Evolutionary conservation across 139 green algal species (phyloP).

Genomic region (Yamagishiella unicocca): DNA sequence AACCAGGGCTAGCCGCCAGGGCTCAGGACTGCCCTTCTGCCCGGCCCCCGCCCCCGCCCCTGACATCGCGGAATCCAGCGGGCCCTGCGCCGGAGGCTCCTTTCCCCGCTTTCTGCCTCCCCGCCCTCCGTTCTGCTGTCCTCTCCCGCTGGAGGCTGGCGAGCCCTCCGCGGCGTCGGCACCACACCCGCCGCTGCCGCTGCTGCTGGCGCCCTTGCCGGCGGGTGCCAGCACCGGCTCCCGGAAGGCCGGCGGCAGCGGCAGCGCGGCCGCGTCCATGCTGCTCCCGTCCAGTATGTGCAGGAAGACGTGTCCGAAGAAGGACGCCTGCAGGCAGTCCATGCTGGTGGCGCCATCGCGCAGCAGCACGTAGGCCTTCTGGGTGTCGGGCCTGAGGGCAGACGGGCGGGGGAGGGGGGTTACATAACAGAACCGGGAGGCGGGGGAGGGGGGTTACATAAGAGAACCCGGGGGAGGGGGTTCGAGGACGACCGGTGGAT

Average conservation of each 20-base stretch:
- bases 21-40: background rate
- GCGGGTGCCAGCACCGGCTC: background rate
- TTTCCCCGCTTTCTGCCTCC: background rate
- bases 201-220: background rate
- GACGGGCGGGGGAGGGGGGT: background rate
- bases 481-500: too few species aligned
- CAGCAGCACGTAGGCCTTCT: slow-evolving; percentile 82
- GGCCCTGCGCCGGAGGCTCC: background rate
- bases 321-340: slow-evolving; percentile 75
- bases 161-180: too few species aligned
- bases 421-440: too few species aligned
- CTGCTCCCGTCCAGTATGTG: slow-evolving; percentile 64
- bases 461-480: too few species aligned
- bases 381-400: slow-evolving; percentile 26
- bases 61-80: too few species aligned
- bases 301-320: slow-evolving; percentile 82
- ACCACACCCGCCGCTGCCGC: slow-evolving; percentile 25
- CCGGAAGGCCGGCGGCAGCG: background rate
- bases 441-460: too few species aligned
- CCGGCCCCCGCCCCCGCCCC: background rate
- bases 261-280: background rate
- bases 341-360: slow-evolving; percentile 65
- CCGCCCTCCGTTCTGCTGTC: too few species aligned
- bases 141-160: too few species aligned
- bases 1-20: slow-evolving; percentile 18